These are phyloP conservation scores for Cladochytrium replicatum DNA, from an alignment of 192 early-diverging fungal species.

Conservation along the genomic window DNA sequence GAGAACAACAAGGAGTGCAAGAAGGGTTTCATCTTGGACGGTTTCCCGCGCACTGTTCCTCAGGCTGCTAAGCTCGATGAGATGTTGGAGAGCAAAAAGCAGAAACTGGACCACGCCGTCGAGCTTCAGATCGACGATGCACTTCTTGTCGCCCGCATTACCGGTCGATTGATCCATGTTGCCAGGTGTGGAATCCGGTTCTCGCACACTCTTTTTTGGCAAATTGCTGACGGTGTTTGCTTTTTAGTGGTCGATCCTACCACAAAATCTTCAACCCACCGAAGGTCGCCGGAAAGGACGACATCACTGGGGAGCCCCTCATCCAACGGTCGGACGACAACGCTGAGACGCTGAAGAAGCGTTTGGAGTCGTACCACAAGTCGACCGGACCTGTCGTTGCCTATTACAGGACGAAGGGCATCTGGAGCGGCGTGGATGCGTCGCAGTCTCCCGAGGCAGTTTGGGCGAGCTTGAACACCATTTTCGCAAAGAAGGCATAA, in stretches of 20 bases:
- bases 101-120: conserved; percentile 80
- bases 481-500: conserved; percentile 54
- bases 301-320: conserved; percentile 94
- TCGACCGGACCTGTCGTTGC: conserved; percentile 48
- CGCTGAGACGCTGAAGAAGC: conserved; percentile 82
- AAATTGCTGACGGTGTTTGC: conserved; percentile 1
- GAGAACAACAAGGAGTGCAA: conserved; percentile 90
- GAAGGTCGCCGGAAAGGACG: conserved; percentile 81
- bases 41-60: conserved; percentile 95
- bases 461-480: conserved; percentile 79
- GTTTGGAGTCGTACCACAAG: conserved; percentile 65
- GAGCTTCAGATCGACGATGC: conserved; percentile 92
- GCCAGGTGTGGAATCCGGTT: conserved; percentile 33
- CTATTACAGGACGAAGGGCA: conserved; percentile 92
- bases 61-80: conserved; percentile 98
- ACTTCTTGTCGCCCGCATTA: conserved; percentile 89
- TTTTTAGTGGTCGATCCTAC: conserved; percentile 77
- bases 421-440: conserved; percentile 89
- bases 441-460: conserved; percentile 77
- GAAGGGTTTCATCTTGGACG: conserved; percentile 98
- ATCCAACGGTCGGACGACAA: conserved; percentile 98
- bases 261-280: conserved; percentile 96
- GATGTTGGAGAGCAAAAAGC: conserved; percentile 75
- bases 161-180: conserved; percentile 92
- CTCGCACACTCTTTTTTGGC: conserved; percentile 6